A percentile compares a stretch with the other conserved stretches of the same genome.
phyloP scores from a whole-genome alignment of 139 green algal species.

The Chlamydomonas sp. region DNA sequence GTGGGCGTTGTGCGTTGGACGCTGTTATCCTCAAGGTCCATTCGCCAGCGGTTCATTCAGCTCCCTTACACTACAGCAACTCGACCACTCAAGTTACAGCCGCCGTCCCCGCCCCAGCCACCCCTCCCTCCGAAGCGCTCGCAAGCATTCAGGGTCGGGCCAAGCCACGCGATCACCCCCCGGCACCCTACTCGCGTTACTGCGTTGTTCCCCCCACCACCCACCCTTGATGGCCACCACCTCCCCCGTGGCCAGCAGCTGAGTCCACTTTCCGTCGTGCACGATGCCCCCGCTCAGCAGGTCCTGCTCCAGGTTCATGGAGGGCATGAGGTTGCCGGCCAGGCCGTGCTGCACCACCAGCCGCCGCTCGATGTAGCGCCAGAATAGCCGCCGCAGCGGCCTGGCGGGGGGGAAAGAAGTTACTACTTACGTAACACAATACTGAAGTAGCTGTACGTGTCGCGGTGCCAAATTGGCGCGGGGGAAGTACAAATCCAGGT shows the following conservation, averaged over 20 bases:
- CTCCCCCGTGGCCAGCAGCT: not conserved
- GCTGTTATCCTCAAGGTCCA: too few relatives aligned
- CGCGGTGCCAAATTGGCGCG: too few relatives aligned
- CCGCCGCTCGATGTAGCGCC: slow-evolving; percentile 6
- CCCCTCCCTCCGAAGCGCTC: too few relatives aligned
- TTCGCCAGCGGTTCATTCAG: too few relatives aligned
- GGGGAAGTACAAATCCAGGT: too few relatives aligned
- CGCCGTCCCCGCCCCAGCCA: too few relatives aligned
- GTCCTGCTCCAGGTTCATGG: slow-evolving; percentile 19
- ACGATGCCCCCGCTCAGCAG: slow-evolving; percentile 22
- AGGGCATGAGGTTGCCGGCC: slow-evolving; percentile 2
- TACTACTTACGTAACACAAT: too few relatives aligned
- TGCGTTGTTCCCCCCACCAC: not conserved
- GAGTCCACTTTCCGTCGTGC: slow-evolving; percentile 25
- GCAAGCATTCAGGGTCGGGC: not conserved
- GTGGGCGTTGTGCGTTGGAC: too few relatives aligned
- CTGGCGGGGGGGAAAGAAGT: not conserved
- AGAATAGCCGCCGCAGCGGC: slow-evolving; percentile 30
- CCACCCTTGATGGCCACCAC: slow-evolving; percentile 4
- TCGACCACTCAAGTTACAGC: too few relatives aligned
- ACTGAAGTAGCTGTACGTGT: too few relatives aligned
- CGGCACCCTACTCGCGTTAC: not conserved
- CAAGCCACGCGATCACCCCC: not conserved
- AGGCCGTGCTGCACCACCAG: slow-evolving; percentile 1
- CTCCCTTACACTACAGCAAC: too few relatives aligned